Evolutionary conservation across 352 stramenopile species (phyloP).

Genomic region (Phytophthora syringae): DNA sequence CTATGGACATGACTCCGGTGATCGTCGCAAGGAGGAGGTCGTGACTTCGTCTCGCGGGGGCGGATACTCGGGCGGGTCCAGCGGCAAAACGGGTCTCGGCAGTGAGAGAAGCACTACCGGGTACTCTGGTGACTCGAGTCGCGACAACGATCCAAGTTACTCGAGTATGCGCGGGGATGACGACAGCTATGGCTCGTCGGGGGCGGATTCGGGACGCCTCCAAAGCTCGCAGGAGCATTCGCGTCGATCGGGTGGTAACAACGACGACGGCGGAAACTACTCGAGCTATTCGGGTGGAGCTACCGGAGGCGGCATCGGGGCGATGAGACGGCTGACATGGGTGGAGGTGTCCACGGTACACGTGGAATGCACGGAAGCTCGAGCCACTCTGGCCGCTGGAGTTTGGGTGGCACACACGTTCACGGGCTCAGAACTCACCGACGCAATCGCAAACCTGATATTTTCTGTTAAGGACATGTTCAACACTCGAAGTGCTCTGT

Average conservation of each 20-base stretch:
- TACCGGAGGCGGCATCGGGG: neutral
- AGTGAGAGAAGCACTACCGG: conserved; percentile 24
- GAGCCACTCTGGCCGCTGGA: conserved; percentile 11
- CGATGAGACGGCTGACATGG: conserved; percentile 10
- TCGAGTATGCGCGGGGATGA: neutral
- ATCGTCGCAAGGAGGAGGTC: conserved; percentile 14
- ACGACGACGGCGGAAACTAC: conserved; percentile 19
- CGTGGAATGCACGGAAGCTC: conserved; percentile 5
- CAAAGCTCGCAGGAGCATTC: conserved; percentile 13
- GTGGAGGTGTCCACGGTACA: conserved; percentile 2
- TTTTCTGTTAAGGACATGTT: no score
- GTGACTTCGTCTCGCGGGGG: conserved; percentile 17
- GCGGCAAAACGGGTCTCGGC: conserved; percentile 2
- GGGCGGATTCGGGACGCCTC: conserved; percentile 1
- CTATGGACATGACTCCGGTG: conserved; percentile 4
- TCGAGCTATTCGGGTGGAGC: conserved; percentile 19
- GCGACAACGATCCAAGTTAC: conserved; percentile 11
- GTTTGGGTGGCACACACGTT: neutral
- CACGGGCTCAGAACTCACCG: no score
- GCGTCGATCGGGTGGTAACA: neutral
- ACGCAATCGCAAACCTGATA: no score
- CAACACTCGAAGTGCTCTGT: no score
- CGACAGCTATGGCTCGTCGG: conserved; percentile 5
- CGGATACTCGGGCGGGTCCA: conserved; percentile 27
- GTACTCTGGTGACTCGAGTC: conserved; percentile 7